A percentile compares a stretch with the other conserved stretches of the same genome.
phyloP scores from a whole-genome alignment of 2,329 filamentous ascomycete genomes.

The Septoria petroselini region DNA sequence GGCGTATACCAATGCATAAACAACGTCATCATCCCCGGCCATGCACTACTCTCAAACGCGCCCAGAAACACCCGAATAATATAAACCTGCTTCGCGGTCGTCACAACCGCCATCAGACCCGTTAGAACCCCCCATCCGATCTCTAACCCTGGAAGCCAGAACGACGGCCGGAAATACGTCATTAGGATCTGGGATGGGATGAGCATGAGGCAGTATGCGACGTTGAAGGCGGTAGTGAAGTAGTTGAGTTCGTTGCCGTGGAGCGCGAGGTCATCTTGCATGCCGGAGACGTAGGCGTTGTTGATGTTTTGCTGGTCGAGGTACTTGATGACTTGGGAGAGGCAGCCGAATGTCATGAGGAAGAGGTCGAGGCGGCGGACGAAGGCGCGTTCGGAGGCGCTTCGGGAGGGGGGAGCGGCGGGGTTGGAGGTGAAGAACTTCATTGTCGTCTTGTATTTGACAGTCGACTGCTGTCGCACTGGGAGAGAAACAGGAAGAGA shows the following conservation, averaged over 20 bases:
- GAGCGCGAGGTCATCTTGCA: slow-evolving; percentile 33
- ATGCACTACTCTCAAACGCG: slow-evolving; percentile 39
- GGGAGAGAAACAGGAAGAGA: too few relatives aligned
- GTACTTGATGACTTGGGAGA: slow-evolving; percentile 41
- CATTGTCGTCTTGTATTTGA: slow-evolving; percentile 6
- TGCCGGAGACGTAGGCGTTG: slow-evolving; percentile 22
- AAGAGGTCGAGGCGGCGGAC: slow-evolving; percentile 42
- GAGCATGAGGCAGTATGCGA: slow-evolving; percentile 42
- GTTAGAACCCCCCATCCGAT: slow-evolving; percentile 31
- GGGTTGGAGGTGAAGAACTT: slow-evolving; percentile 20
- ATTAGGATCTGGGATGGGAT: slow-evolving; percentile 43
- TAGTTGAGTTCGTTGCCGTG: slow-evolving; percentile 32
- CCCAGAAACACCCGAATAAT: slow-evolving; percentile 32
- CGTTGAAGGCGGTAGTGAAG: slow-evolving; percentile 44
- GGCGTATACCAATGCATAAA: slow-evolving; percentile 38
- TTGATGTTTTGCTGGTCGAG: slow-evolving; percentile 34
- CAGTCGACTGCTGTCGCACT: background rate
- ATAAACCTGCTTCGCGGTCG: slow-evolving; percentile 30
- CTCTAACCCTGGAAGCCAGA: slow-evolving; percentile 35
- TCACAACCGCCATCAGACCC: slow-evolving; percentile 35
- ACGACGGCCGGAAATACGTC: slow-evolving; percentile 39
- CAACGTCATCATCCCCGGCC: slow-evolving; percentile 47
- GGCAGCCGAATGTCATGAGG: slow-evolving; percentile 42
- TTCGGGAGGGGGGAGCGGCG: too few relatives aligned
- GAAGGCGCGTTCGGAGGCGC: slow-evolving; percentile 41